A percentile compares a stretch with the other conserved stretches of the same genome.
Evolutionary conservation across 106 monocot species (phyloP).

Genomic region (Phalaenopsis equestris): DNA sequence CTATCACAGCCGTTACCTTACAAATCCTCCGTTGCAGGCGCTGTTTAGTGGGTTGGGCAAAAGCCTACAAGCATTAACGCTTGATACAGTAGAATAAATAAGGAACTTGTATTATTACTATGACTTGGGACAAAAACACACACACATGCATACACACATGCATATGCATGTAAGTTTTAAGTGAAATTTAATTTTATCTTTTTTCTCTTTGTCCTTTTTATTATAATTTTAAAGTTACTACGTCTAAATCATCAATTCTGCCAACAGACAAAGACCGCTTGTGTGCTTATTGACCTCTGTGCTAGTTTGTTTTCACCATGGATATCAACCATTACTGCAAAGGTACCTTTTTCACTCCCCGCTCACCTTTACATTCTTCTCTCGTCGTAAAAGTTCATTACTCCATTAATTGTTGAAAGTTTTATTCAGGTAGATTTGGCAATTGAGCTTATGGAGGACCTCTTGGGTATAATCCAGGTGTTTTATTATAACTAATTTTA

Average conservation of each 20-base stretch:
- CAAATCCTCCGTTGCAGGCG: too few species aligned
- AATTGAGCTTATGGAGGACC: conserved; percentile 82
- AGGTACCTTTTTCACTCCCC: conserved; percentile 33
- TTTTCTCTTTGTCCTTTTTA: too few species aligned
- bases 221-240: conserved; percentile 9
- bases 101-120: too few species aligned
- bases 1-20: too few species aligned
- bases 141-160: too few species aligned
- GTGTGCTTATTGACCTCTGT: conserved; percentile 77
- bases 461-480: conserved; percentile 80
- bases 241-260: background rate
- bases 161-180: too few species aligned
- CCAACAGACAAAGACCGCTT: conserved; percentile 74
- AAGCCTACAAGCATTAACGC: too few species aligned
- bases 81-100: too few species aligned
- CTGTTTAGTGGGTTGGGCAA: too few species aligned
- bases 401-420: conserved; percentile 11
- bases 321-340: conserved; percentile 54
- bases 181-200: too few species aligned
- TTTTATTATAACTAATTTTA: background rate
- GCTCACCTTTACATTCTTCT: background rate
- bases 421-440: conserved; percentile 63
- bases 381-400: background rate
- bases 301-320: conserved; percentile 70
- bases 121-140: too few species aligned